Evolutionary conservation across 2,329 filamentous ascomycete species (phyloP).

Genomic region (Verticillium zaregamsianum): DNA sequence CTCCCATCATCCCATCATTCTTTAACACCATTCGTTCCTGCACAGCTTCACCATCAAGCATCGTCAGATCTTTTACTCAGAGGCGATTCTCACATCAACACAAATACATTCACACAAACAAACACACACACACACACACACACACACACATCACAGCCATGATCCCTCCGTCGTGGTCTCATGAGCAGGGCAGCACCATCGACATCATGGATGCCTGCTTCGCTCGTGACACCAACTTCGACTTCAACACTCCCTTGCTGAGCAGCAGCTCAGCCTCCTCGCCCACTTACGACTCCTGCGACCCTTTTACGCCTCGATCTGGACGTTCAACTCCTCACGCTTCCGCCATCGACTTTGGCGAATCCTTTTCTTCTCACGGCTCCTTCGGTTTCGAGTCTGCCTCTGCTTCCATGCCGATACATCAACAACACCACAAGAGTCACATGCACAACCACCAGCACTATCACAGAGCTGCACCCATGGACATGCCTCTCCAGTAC

Average conservation of each 20-base stretch:
- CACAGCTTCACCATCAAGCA: slow-evolving; percentile 5
- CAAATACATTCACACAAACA: neutral
- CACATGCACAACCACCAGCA: neutral
- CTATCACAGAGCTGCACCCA: neutral
- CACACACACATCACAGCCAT: slow-evolving; percentile 3
- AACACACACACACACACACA: slow-evolving; percentile 10
- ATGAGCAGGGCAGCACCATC: slow-evolving; percentile 3
- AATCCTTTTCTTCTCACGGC: slow-evolving; percentile 21
- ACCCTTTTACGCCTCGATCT: slow-evolving; percentile 39
- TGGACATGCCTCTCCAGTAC: slow-evolving; percentile 4
- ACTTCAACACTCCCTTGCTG: slow-evolving; percentile 10
- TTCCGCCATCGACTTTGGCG: slow-evolving; percentile 32
- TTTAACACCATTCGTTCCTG: slow-evolving; percentile 12
- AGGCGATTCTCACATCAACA: neutral
- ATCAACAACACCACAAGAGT: neutral
- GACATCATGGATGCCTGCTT: slow-evolving; percentile 12
- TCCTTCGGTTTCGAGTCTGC: slow-evolving; percentile 20
- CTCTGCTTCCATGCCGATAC: neutral
- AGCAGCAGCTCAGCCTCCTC: slow-evolving; percentile 21
- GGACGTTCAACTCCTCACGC: slow-evolving; percentile 38
- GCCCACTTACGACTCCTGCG: slow-evolving; percentile 37
- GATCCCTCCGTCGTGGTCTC: neutral
- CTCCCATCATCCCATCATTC: slow-evolving; percentile 15
- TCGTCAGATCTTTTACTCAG: neutral
- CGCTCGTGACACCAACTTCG: slow-evolving; percentile 10